Evolutionary conservation across 352 stramenopile species (phyloP), one percentile per base, ranked within the genome.

Genomic region (Globisporangium nunn): DNA sequence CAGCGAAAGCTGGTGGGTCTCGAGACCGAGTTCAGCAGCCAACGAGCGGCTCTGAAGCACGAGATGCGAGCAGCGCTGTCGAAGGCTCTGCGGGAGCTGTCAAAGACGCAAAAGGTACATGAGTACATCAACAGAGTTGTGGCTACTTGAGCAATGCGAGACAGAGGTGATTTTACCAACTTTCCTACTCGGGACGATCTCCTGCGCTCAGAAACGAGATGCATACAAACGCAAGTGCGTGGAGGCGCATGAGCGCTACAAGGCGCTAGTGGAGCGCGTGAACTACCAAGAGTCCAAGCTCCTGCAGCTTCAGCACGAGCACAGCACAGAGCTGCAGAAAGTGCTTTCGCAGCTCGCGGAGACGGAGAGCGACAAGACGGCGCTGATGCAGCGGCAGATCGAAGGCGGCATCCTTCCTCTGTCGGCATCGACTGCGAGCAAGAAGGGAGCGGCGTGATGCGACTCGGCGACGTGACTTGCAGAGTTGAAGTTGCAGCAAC

Each of bases 191-290:
- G 23, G 23, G 23, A 23, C 23, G 23, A 23, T 23, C 23, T 23
- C 23, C 23, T 23, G 23, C 23, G 23, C 23, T 23, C 64, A 87
- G 76, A 91, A 93, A 70, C 72, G 79, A 15, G 78, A 93, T 54
- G 78, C 78, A 30, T 93, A 90, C 63, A 93, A 93, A 45, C 70
- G 72, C 29, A 93, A 91, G 44, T 93, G 83, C 56, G 67, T 93
- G 10, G 76, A 93, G 56, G 74, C 84, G 54, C 83, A 93, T 64
- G 78, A 88, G 52, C 73, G 68, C 18, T 85, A 82, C 70, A 91
- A 93, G 52, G 58, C 66, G 4, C 40, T 88, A 47, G 44, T 73
- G 6, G 58, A 69, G 29, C 76, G 87, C 39, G 61, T 70, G 10
- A 79, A 71, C 47, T 53, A 56, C 1, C 59, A 75, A 44, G 78